These are phyloP conservation scores for Paragyromitra xinjiangensis DNA, from an alignment of 495 filamentous ascomycete species.

Conservation along the genomic window DNA sequence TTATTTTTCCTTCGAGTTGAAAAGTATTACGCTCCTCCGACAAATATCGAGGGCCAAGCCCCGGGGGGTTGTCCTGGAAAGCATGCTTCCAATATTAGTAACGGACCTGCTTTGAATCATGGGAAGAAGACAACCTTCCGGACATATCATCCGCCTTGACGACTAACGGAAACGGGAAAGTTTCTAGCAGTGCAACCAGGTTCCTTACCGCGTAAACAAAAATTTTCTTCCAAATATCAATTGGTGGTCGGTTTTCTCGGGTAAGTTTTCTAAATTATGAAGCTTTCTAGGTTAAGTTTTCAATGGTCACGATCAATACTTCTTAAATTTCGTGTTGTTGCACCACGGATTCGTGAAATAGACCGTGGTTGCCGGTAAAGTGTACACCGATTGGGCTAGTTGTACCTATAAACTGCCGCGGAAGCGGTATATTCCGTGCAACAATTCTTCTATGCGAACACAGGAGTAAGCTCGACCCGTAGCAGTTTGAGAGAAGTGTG, in stretches of 20 bases:
- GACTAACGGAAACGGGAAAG: conserved; percentile 6
- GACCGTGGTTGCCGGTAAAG: conserved; percentile 1
- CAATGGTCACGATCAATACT: background rate
- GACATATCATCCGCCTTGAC: background rate
- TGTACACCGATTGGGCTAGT: background rate
- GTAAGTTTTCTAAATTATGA: background rate
- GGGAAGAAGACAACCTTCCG: background rate
- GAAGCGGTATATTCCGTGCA: conserved; percentile 8
- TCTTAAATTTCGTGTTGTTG: background rate
- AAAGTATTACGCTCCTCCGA: background rate
- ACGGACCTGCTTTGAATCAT: conserved; percentile 1
- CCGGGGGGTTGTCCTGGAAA: background rate
- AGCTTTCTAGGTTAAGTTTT: background rate
- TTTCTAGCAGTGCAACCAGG: background rate
- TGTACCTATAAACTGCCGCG: conserved; percentile 14
- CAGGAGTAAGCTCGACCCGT: conserved; percentile 7
- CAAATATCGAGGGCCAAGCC: background rate
- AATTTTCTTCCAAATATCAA: background rate
- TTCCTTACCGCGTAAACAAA: background rate
- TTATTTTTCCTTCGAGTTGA: background rate
- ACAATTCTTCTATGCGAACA: conserved; percentile 6
- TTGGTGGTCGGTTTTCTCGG: background rate
- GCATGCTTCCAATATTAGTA: background rate
- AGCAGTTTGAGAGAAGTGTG: too few species aligned
- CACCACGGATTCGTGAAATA: background rate